phyloP scores from a whole-genome alignment of 2,329 filamentous ascomycete genomes.

The Alternaria ethzedia region DNA sequence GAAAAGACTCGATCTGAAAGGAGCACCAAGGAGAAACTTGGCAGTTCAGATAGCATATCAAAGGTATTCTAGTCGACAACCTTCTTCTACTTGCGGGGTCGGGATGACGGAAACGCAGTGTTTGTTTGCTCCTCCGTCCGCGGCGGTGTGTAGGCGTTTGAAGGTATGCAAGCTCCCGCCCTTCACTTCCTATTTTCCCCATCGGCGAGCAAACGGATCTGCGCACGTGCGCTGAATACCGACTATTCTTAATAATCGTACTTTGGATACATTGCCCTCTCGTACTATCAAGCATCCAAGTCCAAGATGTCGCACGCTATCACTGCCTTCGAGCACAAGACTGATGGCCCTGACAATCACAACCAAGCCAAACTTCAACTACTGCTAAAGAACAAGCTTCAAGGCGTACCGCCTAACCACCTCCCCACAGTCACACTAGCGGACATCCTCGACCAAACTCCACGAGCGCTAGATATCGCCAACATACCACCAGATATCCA shows the following conservation, averaged over 20 bases:
- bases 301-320: neutral
- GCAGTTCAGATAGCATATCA: neutral
- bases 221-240: neutral
- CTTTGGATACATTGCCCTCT: neutral
- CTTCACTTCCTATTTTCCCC: neutral
- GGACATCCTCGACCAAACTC: conserved; percentile 16
- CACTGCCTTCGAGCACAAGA: neutral
- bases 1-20: neutral
- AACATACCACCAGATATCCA: conserved; percentile 29
- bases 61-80: neutral
- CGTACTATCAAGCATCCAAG: neutral
- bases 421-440: conserved; percentile 12
- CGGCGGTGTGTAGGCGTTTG: neutral
- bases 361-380: neutral
- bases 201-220: neutral
- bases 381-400: conserved; percentile 19
- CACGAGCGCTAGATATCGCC: conserved; percentile 3
- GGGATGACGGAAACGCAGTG: neutral
- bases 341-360: neutral
- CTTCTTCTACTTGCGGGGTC: neutral
- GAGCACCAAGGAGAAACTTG: neutral
- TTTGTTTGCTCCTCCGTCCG: neutral
- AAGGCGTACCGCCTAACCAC: conserved; percentile 13
- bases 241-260: neutral
- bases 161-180: neutral